A percentile compares a stretch with the other conserved stretches of the same genome.
phyloP scores from a whole-genome alignment of 225 moss, liverwort and hornwort species.

The Sphagnum contortum region DNA sequence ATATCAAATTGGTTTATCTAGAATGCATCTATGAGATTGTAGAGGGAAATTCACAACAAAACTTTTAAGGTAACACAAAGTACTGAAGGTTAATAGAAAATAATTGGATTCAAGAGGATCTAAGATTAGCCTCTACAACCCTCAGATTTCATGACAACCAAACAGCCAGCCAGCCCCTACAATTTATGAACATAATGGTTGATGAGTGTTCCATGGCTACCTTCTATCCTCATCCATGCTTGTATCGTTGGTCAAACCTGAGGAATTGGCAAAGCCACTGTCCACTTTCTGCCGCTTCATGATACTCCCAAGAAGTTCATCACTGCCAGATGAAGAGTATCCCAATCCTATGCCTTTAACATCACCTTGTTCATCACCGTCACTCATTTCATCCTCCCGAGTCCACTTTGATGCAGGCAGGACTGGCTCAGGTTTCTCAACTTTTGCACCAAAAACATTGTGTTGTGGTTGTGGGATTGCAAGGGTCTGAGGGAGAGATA shows the following conservation, averaged over 20 bases:
- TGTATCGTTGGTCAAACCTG: slow-evolving; percentile 58
- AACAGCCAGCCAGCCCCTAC: too few relatives aligned
- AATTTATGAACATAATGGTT: too few relatives aligned
- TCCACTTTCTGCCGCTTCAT: slow-evolving; percentile 72
- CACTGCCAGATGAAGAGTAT: slow-evolving; percentile 90
- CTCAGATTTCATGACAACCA: background rate
- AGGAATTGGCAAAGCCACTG: slow-evolving; percentile 27
- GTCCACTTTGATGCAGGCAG: slow-evolving; percentile 98
- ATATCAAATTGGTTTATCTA: too few relatives aligned
- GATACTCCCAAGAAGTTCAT: slow-evolving; percentile 51
- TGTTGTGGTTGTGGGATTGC: slow-evolving; percentile 58
- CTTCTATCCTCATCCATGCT: slow-evolving; percentile 95
- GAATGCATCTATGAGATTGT: background rate
- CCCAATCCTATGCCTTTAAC: slow-evolving; percentile 79
- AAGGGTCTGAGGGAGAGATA: slow-evolving; percentile 37
- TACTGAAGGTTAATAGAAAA: too few relatives aligned
- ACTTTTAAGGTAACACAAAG: too few relatives aligned
- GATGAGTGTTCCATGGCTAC: slow-evolving; percentile 11
- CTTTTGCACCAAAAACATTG: slow-evolving; percentile 54
- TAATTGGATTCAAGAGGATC: too few relatives aligned
- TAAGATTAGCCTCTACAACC: too few relatives aligned
- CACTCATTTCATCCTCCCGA: slow-evolving; percentile 83
- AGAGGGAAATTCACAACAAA: background rate
- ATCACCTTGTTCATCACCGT: slow-evolving; percentile 65
- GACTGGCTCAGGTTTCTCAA: slow-evolving; percentile 65